phyloP scores from a whole-genome alignment of 768 basidiomycete genomes.

The Auricularia sp. region DNA sequence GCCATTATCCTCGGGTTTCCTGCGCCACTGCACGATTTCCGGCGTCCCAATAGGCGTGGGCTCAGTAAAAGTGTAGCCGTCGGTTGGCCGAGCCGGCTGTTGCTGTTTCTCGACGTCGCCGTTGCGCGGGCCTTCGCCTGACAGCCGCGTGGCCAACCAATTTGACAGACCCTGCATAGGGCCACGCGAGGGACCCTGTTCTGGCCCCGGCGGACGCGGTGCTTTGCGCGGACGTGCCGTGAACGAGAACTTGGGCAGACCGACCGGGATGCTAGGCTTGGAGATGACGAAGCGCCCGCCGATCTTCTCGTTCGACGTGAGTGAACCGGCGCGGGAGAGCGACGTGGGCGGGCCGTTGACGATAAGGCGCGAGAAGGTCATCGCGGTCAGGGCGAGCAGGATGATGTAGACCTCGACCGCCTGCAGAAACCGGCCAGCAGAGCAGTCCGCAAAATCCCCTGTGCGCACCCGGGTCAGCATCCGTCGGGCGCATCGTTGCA shows the following conservation, averaged over 20 bases:
- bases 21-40: background rate
- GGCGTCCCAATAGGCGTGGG: background rate
- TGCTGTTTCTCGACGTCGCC: no score
- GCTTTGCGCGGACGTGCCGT: background rate
- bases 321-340: background rate
- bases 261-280: background rate
- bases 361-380: background rate
- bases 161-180: background rate
- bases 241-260: conserved; percentile 2
- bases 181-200: background rate
- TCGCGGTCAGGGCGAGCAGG: background rate
- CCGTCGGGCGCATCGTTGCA: background rate
- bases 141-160: background rate
- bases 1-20: background rate
- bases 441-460: conserved; percentile 1
- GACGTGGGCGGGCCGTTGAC: background rate
- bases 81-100: background rate
- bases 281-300: background rate
- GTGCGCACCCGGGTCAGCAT: background rate
- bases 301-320: no score
- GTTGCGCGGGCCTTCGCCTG: background rate
- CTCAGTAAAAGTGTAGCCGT: background rate
- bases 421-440: conserved; percentile 1
- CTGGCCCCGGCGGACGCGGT: background rate
- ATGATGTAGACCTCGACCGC: conserved; percentile 2